A percentile compares a stretch with the other conserved stretches of the same genome.
Evolutionary conservation across 768 basidiomycete species (phyloP).

Genomic region (Russula sp.): DNA sequence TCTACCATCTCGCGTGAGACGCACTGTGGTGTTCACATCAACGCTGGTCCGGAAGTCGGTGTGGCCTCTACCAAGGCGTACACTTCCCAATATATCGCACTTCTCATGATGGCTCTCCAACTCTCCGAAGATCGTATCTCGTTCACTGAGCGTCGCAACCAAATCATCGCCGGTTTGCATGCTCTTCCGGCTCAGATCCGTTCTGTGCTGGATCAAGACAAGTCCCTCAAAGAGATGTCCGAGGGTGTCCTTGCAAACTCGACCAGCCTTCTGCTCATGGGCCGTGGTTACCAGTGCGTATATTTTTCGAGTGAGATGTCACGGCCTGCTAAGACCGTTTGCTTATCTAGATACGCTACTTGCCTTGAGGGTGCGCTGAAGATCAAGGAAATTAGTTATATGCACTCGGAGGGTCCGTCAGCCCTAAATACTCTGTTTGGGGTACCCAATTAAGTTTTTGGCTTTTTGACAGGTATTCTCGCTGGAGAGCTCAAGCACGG

Average conservation of each 20-base stretch:
- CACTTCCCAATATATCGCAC: conserved; percentile 97
- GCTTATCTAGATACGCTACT: conserved; percentile 65
- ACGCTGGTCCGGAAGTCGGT: conserved; percentile 97
- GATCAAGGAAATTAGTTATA: conserved; percentile 99
- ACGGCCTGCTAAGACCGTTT: neutral
- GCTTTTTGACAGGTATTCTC: conserved; percentile 61
- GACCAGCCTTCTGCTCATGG: conserved; percentile 91
- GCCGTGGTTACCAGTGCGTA: conserved; percentile 89
- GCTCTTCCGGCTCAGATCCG: conserved; percentile 87
- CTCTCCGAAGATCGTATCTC: conserved; percentile 96
- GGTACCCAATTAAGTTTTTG: conserved; percentile 3
- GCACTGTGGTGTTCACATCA: conserved; percentile 99
- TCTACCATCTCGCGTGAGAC: conserved; percentile 97
- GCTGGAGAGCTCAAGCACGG: conserved; percentile 99
- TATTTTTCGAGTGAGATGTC: neutral
- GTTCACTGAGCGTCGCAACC: conserved; percentile 79
- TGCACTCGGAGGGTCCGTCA: conserved; percentile 63
- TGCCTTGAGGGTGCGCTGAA: conserved; percentile 97
- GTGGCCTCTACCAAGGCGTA: conserved; percentile 99
- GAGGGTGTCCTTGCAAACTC: conserved; percentile 68
- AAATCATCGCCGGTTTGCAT: conserved; percentile 91
- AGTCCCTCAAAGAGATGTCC: conserved; percentile 71
- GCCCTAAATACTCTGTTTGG: neutral
- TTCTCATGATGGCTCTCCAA: conserved; percentile 98
- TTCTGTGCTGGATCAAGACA: conserved; percentile 75